Percentiles rank a stretch among this genome's conserved stretches.
These are phyloP conservation scores for Noccaea bulbosa DNA, from an alignment of 345 rosid species.

Conservation along the genomic window DNA sequence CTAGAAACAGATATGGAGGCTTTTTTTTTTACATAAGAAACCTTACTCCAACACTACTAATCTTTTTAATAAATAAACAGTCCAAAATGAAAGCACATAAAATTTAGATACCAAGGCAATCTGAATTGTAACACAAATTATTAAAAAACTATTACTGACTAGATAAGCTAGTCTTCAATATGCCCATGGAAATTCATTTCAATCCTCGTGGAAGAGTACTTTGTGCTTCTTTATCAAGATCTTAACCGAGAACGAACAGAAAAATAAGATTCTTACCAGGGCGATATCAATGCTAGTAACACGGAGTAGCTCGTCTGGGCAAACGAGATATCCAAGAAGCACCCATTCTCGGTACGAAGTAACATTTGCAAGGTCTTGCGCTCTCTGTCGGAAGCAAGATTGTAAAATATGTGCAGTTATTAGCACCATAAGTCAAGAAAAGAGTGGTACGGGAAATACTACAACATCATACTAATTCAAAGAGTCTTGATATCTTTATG, in stretches of 20 bases:
- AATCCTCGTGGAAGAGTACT: constrained; percentile 5
- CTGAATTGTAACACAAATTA: constrained; percentile 5
- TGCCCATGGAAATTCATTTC: background rate
- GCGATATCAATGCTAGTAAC: constrained; percentile 99
- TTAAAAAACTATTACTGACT: background rate
- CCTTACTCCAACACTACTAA: constrained; percentile 1
- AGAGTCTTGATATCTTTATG: constrained; percentile 1
- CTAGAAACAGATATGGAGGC: constrained; percentile 10
- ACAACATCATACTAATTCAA: constrained; percentile 16
- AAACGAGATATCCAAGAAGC: constrained; percentile 94
- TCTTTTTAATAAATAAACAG: background rate
- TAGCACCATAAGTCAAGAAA: constrained; percentile 23
- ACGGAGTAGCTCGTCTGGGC: constrained; percentile 98
- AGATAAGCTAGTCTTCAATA: background rate
- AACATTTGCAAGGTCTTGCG: constrained; percentile 98
- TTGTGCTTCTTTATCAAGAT: constrained; percentile 22
- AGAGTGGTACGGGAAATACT: constrained; percentile 1
- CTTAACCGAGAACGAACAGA: constrained; percentile 17
- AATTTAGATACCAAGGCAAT: background rate
- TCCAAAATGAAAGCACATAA: constrained; percentile 27
- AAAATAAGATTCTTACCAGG: constrained; percentile 55
- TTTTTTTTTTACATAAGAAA: constrained; percentile 17
- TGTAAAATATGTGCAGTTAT: constrained; percentile 29
- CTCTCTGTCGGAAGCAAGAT: constrained; percentile 66
- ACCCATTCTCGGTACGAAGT: constrained; percentile 98